Percentiles rank a stretch among this genome's conserved stretches.
Conservation (phyloP, 2,329 filamentous ascomycete species). For the Cladobotryum protrusum region DNA sequence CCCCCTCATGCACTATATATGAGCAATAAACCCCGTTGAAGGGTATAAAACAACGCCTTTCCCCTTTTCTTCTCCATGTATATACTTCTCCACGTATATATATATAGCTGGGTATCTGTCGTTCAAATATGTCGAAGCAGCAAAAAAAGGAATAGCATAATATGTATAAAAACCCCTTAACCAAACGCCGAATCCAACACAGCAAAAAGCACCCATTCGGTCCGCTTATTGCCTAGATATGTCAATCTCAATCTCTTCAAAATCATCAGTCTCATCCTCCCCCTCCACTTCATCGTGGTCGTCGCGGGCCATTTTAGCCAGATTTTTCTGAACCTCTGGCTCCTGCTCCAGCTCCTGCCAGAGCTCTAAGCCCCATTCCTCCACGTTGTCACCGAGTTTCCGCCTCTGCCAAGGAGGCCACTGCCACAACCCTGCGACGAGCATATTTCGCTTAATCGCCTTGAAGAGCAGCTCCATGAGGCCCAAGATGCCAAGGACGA, state of each 20-base stretch:
- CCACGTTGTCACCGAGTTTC: conserved; percentile 30
- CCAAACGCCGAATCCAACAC: neutral
- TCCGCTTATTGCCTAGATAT: neutral
- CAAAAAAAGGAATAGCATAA: neutral
- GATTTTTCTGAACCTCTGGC: conserved; percentile 34
- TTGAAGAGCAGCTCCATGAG: conserved; percentile 60
- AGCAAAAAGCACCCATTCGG: neutral
- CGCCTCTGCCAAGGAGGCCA: conserved; percentile 38
- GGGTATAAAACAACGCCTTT: too few relatives aligned
- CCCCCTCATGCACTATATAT: too few relatives aligned
- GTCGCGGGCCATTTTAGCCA: conserved; percentile 36
- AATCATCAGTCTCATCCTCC: conserved; percentile 18
- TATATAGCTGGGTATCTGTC: conserved; percentile 7
- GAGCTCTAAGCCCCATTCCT: conserved; percentile 48
- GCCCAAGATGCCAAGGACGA: conserved; percentile 54
- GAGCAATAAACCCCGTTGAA: too few relatives aligned
- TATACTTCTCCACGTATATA: too few relatives aligned
- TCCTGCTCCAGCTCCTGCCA: conserved; percentile 56
- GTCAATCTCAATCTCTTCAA: conserved; percentile 12
- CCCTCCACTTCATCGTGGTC: conserved; percentile 21
- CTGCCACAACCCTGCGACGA: conserved; percentile 41
- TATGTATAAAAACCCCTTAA: too few relatives aligned
- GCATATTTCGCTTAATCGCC: conserved; percentile 38
- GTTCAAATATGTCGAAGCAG: conserved; percentile 7
- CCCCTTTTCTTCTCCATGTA: too few relatives aligned